A percentile compares a stretch with the other conserved stretches of the same genome.
phyloP scores from a whole-genome alignment of 768 basidiomycete species.

The Hebeloma cylindrosporum region DNA sequence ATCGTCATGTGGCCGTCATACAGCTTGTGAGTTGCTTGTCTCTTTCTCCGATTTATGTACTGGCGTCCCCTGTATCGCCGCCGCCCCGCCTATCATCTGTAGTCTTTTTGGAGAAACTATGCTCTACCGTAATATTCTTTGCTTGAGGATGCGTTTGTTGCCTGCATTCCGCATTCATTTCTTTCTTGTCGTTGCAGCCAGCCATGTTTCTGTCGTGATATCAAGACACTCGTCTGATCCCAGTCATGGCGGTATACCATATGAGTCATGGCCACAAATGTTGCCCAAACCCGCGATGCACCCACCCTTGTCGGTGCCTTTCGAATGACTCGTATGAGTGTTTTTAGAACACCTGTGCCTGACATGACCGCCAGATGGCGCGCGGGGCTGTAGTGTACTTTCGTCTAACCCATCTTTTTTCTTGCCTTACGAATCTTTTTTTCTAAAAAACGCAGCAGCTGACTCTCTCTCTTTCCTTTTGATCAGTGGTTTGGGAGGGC shows the following conservation, averaged over 20 bases:
- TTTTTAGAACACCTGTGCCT: slow-evolving; percentile 4
- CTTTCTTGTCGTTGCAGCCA: slow-evolving; percentile 9
- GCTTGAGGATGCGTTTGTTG: slow-evolving; percentile 18
- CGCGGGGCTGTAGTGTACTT: slow-evolving; percentile 1
- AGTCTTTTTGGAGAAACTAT: slow-evolving; percentile 34
- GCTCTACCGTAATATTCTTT: slow-evolving; percentile 18
- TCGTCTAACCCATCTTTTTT: slow-evolving; percentile 5
- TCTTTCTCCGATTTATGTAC: slow-evolving; percentile 30
- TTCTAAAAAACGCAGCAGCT: slow-evolving; percentile 7
- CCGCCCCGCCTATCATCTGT: slow-evolving; percentile 26
- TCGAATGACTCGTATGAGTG: slow-evolving; percentile 9
- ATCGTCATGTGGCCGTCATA: slow-evolving; percentile 58
- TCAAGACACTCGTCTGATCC: slow-evolving; percentile 11
- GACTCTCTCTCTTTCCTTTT: slow-evolving; percentile 12
- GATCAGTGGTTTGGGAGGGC: slow-evolving; percentile 80
- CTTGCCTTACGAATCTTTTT: background rate
- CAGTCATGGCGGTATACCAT: slow-evolving; percentile 16
- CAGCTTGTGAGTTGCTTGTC: slow-evolving; percentile 71
- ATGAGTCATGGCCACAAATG: slow-evolving; percentile 18
- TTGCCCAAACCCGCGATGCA: slow-evolving; percentile 10
- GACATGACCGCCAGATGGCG: background rate
- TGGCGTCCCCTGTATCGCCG: slow-evolving; percentile 26
- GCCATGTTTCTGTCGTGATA: slow-evolving; percentile 14
- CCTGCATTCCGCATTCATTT: slow-evolving; percentile 11
- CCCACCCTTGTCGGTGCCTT: background rate